Conservation (phyloP, 1,139 yeast species). For the Suhomyces chickasaworum region DNA sequence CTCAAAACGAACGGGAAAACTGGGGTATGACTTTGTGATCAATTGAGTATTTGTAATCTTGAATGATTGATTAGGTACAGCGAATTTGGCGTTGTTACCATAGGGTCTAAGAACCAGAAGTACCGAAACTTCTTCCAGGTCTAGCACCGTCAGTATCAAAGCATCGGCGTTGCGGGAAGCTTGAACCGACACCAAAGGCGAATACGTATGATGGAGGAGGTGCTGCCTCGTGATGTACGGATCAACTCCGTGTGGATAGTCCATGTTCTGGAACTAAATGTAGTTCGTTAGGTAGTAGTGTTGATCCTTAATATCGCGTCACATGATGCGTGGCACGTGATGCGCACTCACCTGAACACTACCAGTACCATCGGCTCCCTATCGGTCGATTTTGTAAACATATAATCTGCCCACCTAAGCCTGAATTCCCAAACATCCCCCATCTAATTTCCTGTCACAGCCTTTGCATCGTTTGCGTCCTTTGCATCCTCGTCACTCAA, state of each 20-base stretch:
- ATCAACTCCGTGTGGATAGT: constrained; percentile 43
- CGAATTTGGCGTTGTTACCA: constrained; percentile 50
- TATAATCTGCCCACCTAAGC: neutral
- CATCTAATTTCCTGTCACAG: neutral
- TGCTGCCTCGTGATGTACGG: constrained; percentile 48
- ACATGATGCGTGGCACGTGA: neutral
- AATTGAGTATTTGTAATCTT: constrained; percentile 45
- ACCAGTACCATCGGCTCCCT: neutral
- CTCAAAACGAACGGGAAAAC: constrained; percentile 50
- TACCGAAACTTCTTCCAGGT: constrained; percentile 32
- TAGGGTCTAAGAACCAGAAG: constrained; percentile 43
- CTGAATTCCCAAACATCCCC: neutral
- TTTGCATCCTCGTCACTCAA: neutral
- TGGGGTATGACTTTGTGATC: constrained; percentile 45
- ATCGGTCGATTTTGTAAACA: neutral
- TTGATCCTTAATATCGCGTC: neutral
- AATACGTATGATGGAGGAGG: constrained; percentile 51
- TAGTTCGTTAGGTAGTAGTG: neutral
- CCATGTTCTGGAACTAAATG: constrained; percentile 18
- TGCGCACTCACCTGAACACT: neutral
- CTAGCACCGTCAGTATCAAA: constrained; percentile 40
- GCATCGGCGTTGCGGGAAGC: constrained; percentile 55
- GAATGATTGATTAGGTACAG: constrained; percentile 39
- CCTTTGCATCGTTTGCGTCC: no score
- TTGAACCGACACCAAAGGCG: constrained; percentile 60